phyloP scores from a whole-genome alignment of 2,329 filamentous ascomycete species.

The Sclerotinia nivalis region DNA sequence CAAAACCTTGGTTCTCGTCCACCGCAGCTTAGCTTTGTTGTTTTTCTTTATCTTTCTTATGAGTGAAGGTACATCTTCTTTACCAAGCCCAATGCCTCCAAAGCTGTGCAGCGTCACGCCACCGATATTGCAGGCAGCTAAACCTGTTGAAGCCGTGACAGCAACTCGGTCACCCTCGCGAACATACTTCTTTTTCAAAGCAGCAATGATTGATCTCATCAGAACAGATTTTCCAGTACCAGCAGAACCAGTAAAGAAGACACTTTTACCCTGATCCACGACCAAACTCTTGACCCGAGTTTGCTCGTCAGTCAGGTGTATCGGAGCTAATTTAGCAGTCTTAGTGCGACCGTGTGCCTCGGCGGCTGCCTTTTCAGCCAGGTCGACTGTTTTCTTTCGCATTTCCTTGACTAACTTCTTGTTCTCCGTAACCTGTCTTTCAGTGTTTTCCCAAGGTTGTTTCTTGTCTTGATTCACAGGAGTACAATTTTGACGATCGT shows the following conservation, averaged over 20 bases:
- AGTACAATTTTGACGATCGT: constrained; percentile 41
- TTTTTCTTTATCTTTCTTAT: constrained; percentile 91
- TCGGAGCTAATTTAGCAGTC: constrained; percentile 41
- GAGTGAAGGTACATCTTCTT: constrained; percentile 77
- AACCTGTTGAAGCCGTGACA: constrained; percentile 91
- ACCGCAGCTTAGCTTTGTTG: constrained; percentile 81
- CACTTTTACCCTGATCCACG: constrained; percentile 75
- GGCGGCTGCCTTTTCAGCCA: constrained; percentile 49
- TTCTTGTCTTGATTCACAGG: constrained; percentile 41
- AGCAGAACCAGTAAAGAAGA: constrained; percentile 97
- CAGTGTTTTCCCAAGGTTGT: constrained; percentile 70
- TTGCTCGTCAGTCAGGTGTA: constrained; percentile 78
- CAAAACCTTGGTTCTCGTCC: constrained; percentile 84
- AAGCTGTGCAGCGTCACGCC: constrained; percentile 96
- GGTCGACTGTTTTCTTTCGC: constrained; percentile 50
- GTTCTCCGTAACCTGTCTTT: constrained; percentile 77
- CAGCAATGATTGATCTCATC: constrained; percentile 85
- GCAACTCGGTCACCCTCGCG: constrained; percentile 82
- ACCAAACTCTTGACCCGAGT: constrained; percentile 81
- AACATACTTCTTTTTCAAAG: constrained; percentile 73
- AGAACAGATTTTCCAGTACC: constrained; percentile 96
- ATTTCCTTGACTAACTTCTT: constrained; percentile 70
- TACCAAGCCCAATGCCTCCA: constrained; percentile 90
- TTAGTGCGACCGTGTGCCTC: constrained; percentile 46
- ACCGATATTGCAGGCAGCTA: constrained; percentile 95